Evolutionary conservation across 345 rosid species (phyloP).

Genomic region (Cardiospermum halicacabum): DNA sequence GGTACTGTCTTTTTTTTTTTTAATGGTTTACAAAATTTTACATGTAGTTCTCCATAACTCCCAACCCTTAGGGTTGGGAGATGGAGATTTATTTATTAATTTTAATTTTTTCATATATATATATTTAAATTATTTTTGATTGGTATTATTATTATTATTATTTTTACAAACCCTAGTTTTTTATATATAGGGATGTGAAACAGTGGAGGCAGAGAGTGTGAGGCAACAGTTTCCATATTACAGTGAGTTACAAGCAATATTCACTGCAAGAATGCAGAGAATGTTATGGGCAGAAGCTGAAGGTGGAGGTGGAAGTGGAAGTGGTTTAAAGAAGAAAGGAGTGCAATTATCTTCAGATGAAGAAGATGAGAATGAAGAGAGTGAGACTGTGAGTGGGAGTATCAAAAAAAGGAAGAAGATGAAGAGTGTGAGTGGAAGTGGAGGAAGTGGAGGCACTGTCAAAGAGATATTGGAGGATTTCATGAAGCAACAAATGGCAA

Average conservation of each 20-base stretch:
- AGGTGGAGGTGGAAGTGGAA: slow-evolving; percentile 50
- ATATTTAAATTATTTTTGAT: too few relatives aligned
- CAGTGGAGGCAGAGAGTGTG: slow-evolving; percentile 61
- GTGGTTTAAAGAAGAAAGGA: slow-evolving; percentile 49
- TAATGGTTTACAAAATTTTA: too few relatives aligned
- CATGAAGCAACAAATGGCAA: slow-evolving; percentile 74
- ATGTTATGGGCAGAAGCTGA: slow-evolving; percentile 74
- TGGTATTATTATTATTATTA: too few relatives aligned
- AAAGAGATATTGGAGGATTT: slow-evolving; percentile 65
- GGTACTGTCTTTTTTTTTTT: too few relatives aligned
- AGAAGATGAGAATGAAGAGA: slow-evolving; percentile 60
- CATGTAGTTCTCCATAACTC: too few relatives aligned
- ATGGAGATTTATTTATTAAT: too few relatives aligned
- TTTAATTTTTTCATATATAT: too few relatives aligned
- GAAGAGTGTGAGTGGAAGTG: slow-evolving; percentile 29
- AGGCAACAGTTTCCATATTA: slow-evolving; percentile 87
- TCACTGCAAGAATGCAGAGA: slow-evolving; percentile 59
- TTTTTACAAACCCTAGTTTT: slow-evolving; percentile 28
- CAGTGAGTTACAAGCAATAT: slow-evolving; percentile 68
- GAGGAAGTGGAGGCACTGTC: slow-evolving; percentile 21
- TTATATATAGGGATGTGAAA: slow-evolving; percentile 67
- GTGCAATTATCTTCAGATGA: slow-evolving; percentile 67
- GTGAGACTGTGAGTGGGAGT: slow-evolving; percentile 34
- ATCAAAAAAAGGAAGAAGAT: slow-evolving; percentile 46
- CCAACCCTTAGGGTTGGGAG: too few relatives aligned